Percentiles rank a stretch among this genome's conserved stretches.
Evolutionary conservation across 2,329 filamentous ascomycete genomes (phyloP).

Genomic region (Davidsoniella eucalypti): DNA sequence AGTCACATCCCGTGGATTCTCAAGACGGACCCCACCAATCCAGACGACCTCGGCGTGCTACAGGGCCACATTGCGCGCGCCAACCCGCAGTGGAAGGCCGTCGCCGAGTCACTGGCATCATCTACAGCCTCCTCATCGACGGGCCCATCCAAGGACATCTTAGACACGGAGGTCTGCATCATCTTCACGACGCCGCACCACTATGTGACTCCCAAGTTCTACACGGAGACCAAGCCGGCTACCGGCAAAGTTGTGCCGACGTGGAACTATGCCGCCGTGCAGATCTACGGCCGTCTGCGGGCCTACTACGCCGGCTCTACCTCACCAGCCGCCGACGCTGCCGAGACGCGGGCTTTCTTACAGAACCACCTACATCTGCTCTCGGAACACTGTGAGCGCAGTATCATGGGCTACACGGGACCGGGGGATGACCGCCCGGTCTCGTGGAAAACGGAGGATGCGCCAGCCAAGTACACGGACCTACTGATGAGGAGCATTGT

Average conservation of each 20-base stretch:
- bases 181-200: slow-evolving; percentile 45
- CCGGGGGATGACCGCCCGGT: slow-evolving; percentile 17
- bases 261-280: slow-evolving; percentile 52
- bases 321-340: slow-evolving; percentile 19
- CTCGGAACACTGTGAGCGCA: slow-evolving; percentile 31
- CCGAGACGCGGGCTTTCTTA: slow-evolving; percentile 32
- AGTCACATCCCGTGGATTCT: slow-evolving; percentile 46
- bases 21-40: slow-evolving; percentile 28
- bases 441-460: slow-evolving; percentile 41
- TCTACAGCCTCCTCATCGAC: background rate
- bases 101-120: slow-evolving; percentile 30
- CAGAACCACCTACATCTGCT: slow-evolving; percentile 35
- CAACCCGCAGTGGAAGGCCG: slow-evolving; percentile 47
- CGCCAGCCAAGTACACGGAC: slow-evolving; percentile 37
- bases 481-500: slow-evolving; percentile 42
- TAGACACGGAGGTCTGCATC: slow-evolving; percentile 40
- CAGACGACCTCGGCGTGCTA: slow-evolving; percentile 28
- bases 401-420: slow-evolving; percentile 39
- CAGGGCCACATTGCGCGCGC: slow-evolving; percentile 44
- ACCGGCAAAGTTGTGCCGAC: slow-evolving; percentile 53
- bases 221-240: slow-evolving; percentile 44
- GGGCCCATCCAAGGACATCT: slow-evolving; percentile 15
- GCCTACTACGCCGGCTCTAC: slow-evolving; percentile 31
- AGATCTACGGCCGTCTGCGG: slow-evolving; percentile 42
- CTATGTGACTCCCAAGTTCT: slow-evolving; percentile 55